A percentile compares a stretch with the other conserved stretches of the same genome.
Evolutionary conservation across 1,284 basidiomycete genomes (phyloP).

Genomic region (Leccinum ponderosum): DNA sequence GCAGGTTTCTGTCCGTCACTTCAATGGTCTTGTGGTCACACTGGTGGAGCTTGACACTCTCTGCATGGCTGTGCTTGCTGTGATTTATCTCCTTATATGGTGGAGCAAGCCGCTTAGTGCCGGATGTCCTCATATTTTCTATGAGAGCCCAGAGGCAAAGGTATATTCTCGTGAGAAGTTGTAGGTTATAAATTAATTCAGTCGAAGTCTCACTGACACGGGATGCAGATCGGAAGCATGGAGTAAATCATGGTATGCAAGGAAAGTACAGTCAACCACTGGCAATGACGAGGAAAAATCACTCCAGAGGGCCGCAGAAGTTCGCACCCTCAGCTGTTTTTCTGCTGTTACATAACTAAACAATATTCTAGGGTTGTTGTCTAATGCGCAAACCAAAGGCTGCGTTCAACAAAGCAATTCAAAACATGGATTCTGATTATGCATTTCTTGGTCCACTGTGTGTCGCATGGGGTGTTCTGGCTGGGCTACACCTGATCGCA

Average conservation of each 20-base stretch:
- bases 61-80: too few relatives aligned
- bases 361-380: too few relatives aligned
- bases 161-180: not conserved
- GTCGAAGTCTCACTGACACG: not conserved
- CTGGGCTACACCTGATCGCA: not conserved
- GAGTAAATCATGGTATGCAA: not conserved
- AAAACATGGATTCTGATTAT: too few relatives aligned
- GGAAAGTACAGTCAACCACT: not conserved
- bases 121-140: not conserved
- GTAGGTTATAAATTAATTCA: not conserved
- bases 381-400: too few relatives aligned
- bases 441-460: rapidly evolving
- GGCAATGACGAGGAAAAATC: not conserved
- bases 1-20: too few relatives aligned
- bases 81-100: too few relatives aligned
- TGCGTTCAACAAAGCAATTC: too few relatives aligned
- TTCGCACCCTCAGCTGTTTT: not conserved
- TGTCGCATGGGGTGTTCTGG: not conserved
- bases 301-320: not conserved
- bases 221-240: not conserved
- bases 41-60: too few relatives aligned
- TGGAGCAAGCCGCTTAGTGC: not conserved
- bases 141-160: not conserved
- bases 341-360: not conserved
- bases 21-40: too few relatives aligned